Percentiles rank a stretch among this genome's conserved stretches.
Conservation (phyloP, 495 filamentous ascomycete genomes). For the Letharia lupina region DNA sequence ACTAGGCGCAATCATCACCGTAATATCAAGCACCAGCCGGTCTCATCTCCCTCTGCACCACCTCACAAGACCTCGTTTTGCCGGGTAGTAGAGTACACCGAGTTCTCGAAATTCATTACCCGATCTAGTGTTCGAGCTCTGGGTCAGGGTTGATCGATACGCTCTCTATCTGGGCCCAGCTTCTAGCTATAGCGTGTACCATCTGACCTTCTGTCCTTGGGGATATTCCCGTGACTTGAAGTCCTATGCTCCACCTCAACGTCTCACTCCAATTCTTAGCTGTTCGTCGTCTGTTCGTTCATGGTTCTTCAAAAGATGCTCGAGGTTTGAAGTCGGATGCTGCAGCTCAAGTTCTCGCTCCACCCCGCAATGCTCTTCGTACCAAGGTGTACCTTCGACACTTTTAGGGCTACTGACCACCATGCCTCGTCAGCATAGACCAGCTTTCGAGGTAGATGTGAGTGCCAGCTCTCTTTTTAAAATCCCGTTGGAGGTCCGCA, state of each 20-base stretch:
- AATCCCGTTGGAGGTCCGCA: background rate
- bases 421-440: background rate
- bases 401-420: background rate
- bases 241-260: too few relatives aligned
- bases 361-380: background rate
- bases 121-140: too few relatives aligned
- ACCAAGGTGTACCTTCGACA: background rate
- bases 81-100: too few relatives aligned
- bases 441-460: background rate
- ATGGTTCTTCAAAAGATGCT: background rate
- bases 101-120: too few relatives aligned
- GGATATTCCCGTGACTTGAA: too few relatives aligned
- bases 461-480: constrained; percentile 1
- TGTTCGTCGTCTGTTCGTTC: background rate
- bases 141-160: too few relatives aligned
- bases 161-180: background rate
- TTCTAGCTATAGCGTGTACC: background rate
- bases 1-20: background rate
- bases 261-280: background rate
- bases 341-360: background rate
- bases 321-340: background rate
- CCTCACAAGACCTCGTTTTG: too few relatives aligned
- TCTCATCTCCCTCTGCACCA: too few relatives aligned
- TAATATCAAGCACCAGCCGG: too few relatives aligned
- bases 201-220: background rate